phyloP scores from a whole-genome alignment of 2,329 filamentous ascomycete species.

The Talaromyces verruculosus region DNA sequence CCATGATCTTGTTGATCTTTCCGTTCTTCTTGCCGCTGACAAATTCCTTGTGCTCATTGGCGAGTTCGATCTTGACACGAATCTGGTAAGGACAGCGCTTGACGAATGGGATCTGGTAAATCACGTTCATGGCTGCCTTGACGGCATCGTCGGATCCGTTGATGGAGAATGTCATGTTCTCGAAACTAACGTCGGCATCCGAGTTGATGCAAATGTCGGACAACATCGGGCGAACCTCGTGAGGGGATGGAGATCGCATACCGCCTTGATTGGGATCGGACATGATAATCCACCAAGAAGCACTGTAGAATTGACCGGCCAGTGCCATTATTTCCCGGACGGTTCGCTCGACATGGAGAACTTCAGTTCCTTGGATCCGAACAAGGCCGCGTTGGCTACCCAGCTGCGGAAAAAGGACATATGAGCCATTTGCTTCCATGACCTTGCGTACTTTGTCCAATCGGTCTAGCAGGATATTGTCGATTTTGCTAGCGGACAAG shows the following conservation, averaged over 20 bases:
- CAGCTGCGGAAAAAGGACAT: conserved; percentile 85
- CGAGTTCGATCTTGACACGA: conserved; percentile 95
- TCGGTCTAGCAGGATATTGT: conserved; percentile 85
- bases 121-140: conserved; percentile 90
- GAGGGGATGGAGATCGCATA: conserved; percentile 60
- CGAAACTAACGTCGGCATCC: conserved; percentile 89
- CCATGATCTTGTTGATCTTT: conserved; percentile 99
- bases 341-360: conserved; percentile 89
- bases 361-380: conserved; percentile 88
- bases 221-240: conserved; percentile 84
- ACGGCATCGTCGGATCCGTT: conserved; percentile 95
- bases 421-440: conserved; percentile 92
- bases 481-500: conserved; percentile 87
- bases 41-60: conserved; percentile 99
- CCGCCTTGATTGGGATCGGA: conserved; percentile 62
- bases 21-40: conserved; percentile 99
- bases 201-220: conserved; percentile 96
- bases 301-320: conserved; percentile 95
- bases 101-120: conserved; percentile 87
- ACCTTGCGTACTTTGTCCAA: conserved; percentile 98
- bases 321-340: conserved; percentile 94
- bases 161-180: conserved; percentile 89
- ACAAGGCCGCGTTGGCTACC: conserved; percentile 82
- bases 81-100: conserved; percentile 87
- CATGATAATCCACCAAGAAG: conserved; percentile 90